Base-by-base conservation (phyloP, 352 stramenopile species). In the Pythium pyrilobum region DNA sequence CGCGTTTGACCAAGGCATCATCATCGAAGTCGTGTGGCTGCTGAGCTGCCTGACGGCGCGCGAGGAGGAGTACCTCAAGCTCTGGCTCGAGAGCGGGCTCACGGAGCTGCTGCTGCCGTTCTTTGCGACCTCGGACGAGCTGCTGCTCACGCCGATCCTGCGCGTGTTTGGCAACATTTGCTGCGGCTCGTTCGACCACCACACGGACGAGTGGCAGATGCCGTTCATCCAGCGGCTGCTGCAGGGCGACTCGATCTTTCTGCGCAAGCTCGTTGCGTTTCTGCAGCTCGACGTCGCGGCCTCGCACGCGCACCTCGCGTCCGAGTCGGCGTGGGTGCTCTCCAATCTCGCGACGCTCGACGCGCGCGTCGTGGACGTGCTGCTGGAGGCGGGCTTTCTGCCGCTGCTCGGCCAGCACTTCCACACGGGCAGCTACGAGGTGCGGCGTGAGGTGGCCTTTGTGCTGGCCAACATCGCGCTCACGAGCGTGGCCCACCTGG, bases 31-130 rank as follows among this genome's bases (percentile, higher is more conserved):
- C 10, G 76, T 73, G 9, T 96, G 87, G 87, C 66, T 92, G 24
- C 64, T 96, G 27, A 89, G 82, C 50, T 96, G 92, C 54, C 68
- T 96, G 12, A 95, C 81, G 3, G 83, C 87, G 18, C 80, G 83
- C 4, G 79, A 92, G 55, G 79, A 90, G 37, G 72, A 80, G 36
- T 78, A 74, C 47, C 63, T 91, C 16, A 74, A 82, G 54, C 59
- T 76, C 8, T 74, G 88, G 66, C 71, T 94, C 41, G 68, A 89
- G 27, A 74, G 69, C 18, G 63, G 64, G 10, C 61, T 90, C 8
- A 59, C 85, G 21, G 60, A 77, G 15, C 34, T 78, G 18, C 48
- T 94, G 27, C 55, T 87, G 29, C 77, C 77, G 38, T 75, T 76
- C 43, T 85, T 94, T 38, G 66, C 68, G 24, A 77, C 68, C 10